Conservation (phyloP, 108 stramenopile genomes). For the Pseudonitzschia multiseries region DNA sequence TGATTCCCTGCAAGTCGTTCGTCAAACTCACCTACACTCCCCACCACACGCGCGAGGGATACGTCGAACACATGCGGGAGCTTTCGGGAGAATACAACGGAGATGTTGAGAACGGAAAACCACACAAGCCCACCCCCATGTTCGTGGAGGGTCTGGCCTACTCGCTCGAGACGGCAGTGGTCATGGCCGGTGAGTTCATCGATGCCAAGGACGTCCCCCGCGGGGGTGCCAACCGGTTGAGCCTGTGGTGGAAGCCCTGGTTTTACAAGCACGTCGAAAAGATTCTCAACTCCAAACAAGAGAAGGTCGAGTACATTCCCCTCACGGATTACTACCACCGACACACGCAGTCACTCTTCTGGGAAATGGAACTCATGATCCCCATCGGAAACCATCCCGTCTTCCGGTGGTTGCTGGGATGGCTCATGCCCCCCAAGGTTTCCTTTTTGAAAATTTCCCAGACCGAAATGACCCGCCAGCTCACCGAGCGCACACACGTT, state of each 20-base stretch:
- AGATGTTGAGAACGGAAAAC: constrained; percentile 2
- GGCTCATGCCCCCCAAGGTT: constrained; percentile 60
- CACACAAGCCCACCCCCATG: constrained; percentile 11
- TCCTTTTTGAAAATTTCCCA: constrained; percentile 45
- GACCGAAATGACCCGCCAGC: constrained; percentile 36
- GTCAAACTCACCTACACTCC: constrained; percentile 50
- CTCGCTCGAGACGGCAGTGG: constrained; percentile 44
- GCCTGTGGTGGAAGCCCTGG: constrained; percentile 59
- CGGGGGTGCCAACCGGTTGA: constrained; percentile 26
- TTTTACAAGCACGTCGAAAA: constrained; percentile 62
- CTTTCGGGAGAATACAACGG: constrained; percentile 26
- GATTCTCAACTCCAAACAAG: constrained; percentile 20
- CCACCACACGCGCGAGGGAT: constrained; percentile 32
- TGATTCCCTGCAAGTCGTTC: constrained; percentile 47
- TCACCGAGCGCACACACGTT: constrained; percentile 37
- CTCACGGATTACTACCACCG: constrained; percentile 59
- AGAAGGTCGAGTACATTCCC: constrained; percentile 53
- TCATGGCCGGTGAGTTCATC: constrained; percentile 51
- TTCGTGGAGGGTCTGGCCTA: constrained; percentile 63
- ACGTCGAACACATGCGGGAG: constrained; percentile 25
- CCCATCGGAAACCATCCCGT: constrained; percentile 58
- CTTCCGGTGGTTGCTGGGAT: constrained; percentile 58
- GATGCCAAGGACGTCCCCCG: constrained; percentile 24
- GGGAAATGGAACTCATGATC: constrained; percentile 68
- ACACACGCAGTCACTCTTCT: constrained; percentile 54